Evolutionary conservation across 441 rosid species (phyloP), one percentile per base, ranked within the genome.

Genomic region (Populus hybrid): DNA sequence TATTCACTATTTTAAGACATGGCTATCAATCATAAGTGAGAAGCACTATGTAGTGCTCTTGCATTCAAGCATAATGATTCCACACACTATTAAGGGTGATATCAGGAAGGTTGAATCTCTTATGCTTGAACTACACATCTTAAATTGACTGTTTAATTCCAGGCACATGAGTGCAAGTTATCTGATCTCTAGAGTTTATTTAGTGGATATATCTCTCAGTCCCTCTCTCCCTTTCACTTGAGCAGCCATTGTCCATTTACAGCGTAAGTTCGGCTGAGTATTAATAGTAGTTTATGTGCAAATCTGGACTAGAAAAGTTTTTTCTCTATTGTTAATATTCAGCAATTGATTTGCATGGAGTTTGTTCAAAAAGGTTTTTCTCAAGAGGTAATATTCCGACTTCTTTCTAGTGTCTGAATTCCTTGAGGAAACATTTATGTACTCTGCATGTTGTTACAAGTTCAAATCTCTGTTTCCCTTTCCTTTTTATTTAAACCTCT

Each of bases 401-500:
- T 77, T 82, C 70, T 30, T 73, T 46, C 71, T 54, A 63, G 26
- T 36, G 28, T n/a, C 3, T 28, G 42, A 54, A 76, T 50, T 50
- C 23, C n/a, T 24, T 28, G 67, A 46, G 64, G 8, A 67, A 66
- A 4, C n/a, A 4, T 42, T 9, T 36, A 12, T 14, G 11, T n/a
- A 12, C 35, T 46, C 78, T 83, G 76, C 84, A 36, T 36, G 77
- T 36, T 46, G 57, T 14, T 46, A 46, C 57, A 46, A 46, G 6
- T 46, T 14, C 18, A 46, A 46, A 64, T 67, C 75, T 74, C 74
- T 64, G 74, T 84, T 83, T 74, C 78, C 21, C 69, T 18, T 72
- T 42, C 70, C 54, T 79, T 73, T 78, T 70, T 59, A n/a, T 32
- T 30, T 23, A 16, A 42, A 67, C 32, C 8, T 54, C 5, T 67